Conservation (phyloP, 73 alveolate genomes). For the Symbiodinium pilosum region DNA sequence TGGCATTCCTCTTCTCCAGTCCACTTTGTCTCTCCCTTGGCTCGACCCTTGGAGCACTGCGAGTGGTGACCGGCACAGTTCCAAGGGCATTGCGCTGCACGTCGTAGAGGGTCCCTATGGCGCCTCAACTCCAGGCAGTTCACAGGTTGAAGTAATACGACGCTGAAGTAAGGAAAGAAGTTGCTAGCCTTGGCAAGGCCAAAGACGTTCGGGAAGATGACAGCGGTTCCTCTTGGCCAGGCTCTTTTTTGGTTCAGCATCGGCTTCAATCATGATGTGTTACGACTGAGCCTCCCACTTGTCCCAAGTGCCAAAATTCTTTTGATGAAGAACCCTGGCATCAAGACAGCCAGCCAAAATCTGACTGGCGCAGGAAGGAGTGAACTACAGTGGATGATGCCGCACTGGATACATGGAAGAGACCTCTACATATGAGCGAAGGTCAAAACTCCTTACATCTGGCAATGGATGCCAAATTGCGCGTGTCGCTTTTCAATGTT, state of each 20-base stretch:
- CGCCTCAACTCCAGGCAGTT: no score
- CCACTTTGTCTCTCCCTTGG: constrained; percentile 83
- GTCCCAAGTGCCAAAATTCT: constrained; percentile 92
- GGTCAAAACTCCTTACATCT: no score
- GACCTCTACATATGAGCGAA: no score
- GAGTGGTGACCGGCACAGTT: not conserved
- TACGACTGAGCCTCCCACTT: constrained; percentile 33
- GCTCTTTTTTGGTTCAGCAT: not conserved
- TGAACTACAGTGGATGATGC: no score
- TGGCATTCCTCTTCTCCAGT: constrained; percentile 86
- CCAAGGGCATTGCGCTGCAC: constrained; percentile 25
- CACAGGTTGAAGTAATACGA: no score
- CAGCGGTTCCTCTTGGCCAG: constrained; percentile 46
- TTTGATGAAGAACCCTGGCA: constrained; percentile 60
- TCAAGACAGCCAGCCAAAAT: not conserved
- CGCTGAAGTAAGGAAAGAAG: no score
- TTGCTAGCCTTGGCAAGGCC: constrained; percentile 81
- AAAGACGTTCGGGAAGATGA: constrained; percentile 88
- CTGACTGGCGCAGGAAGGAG: no score
- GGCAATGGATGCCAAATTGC: no score
- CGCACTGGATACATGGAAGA: no score
- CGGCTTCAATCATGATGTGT: not conserved
- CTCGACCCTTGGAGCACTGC: not conserved
- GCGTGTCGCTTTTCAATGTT: no score
- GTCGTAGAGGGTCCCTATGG: constrained; percentile 69